A percentile compares a stretch with the other conserved stretches of the same genome.
Conservation (phyloP, 768 basidiomycete species). For the Asterophora lycoperdoides region DNA sequence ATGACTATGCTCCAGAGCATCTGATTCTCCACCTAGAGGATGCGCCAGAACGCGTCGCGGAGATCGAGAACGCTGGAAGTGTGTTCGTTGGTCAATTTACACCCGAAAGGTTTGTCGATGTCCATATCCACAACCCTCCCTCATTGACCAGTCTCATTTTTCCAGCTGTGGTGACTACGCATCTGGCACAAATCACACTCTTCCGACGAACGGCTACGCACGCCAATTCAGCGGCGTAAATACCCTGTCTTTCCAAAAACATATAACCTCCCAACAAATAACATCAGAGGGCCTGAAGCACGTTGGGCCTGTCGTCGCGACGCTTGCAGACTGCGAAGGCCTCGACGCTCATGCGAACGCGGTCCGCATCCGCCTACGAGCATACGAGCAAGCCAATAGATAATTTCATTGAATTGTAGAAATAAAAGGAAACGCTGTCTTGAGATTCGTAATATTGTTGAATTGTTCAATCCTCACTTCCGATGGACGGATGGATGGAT, state of each 20-base stretch:
- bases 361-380: slow-evolving; percentile 73
- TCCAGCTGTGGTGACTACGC: slow-evolving; percentile 95
- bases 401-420: not conserved
- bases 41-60: slow-evolving; percentile 57
- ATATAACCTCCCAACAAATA: slow-evolving; percentile 96
- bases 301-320: slow-evolving; percentile 85
- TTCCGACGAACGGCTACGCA: slow-evolving; percentile 95
- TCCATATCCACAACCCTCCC: not conserved
- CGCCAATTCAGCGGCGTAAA: slow-evolving; percentile 98
- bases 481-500: not conserved
- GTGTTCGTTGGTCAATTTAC: slow-evolving; percentile 95
- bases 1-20: slow-evolving; percentile 98
- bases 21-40: slow-evolving; percentile 85
- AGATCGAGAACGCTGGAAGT: slow-evolving; percentile 89
- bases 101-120: slow-evolving; percentile 78
- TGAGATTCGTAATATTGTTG: not conserved
- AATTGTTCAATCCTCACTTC: no score
- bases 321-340: slow-evolving; percentile 92
- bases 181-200: slow-evolving; percentile 97
- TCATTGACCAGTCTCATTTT: slow-evolving; percentile 2
- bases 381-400: slow-evolving; percentile 28
- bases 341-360: slow-evolving; percentile 95
- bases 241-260: slow-evolving; percentile 95
- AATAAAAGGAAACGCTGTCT: slow-evolving; percentile 1
- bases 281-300: slow-evolving; percentile 68